Conservation (phyloP, 148 eudicot species). For the Agrostemma githago region DNA sequence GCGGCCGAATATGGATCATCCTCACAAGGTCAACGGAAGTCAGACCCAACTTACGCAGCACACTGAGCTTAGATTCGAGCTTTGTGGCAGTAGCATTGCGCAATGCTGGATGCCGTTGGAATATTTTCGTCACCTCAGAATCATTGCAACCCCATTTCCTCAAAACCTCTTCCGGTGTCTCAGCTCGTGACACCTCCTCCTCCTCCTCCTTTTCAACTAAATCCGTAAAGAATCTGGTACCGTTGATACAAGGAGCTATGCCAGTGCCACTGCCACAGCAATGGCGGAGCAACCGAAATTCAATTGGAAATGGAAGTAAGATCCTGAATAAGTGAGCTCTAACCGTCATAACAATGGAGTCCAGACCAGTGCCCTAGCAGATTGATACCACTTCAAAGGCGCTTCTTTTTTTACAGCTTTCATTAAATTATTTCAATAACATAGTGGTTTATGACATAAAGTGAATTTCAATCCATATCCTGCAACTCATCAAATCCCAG, state of each 20-base stretch:
- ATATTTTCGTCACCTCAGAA: constrained; percentile 37
- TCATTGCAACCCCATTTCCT: constrained; percentile 68
- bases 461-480: not conserved
- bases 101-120: constrained; percentile 43
- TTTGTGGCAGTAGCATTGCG: constrained; percentile 22
- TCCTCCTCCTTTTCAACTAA: not conserved
- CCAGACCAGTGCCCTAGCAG: not conserved
- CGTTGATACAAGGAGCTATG: not conserved
- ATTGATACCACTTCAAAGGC: not conserved
- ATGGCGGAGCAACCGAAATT: not conserved
- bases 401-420: not conserved
- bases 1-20: constrained; percentile 56
- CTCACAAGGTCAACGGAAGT: constrained; percentile 38
- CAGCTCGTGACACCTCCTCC: constrained; percentile 11
- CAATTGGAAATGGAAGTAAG: constrained; percentile 1
- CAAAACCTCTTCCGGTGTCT: constrained; percentile 38
- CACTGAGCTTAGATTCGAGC: constrained; percentile 50
- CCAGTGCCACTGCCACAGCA: not conserved
- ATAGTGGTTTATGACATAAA: not conserved
- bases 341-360: constrained; percentile 11
- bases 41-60: constrained; percentile 46
- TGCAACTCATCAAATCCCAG: not conserved
- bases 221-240: not conserved
- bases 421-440: not conserved
- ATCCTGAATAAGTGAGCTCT: not conserved